phyloP scores from a whole-genome alignment of 495 filamentous ascomycete species.

The Penicillium soppii region DNA sequence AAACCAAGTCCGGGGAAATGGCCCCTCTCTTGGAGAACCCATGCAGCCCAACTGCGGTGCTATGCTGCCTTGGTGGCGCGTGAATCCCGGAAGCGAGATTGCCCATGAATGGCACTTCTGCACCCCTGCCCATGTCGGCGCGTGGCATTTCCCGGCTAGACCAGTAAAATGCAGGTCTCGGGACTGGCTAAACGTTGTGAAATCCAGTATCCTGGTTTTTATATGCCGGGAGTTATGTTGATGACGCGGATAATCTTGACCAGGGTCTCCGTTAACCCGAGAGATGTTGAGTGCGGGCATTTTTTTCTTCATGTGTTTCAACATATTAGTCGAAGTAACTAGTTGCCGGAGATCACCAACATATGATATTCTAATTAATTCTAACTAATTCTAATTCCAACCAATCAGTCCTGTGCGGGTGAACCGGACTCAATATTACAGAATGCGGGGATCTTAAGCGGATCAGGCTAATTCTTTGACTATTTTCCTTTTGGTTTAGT shows the following conservation, averaged over 20 bases:
- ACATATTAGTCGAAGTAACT: neutral
- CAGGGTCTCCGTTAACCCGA: neutral
- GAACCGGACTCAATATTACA: neutral
- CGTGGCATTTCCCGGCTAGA: conserved; percentile 16
- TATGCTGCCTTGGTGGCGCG: conserved; percentile 14
- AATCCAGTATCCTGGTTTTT: conserved; percentile 1
- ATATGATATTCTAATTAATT: neutral
- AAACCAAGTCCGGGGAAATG: conserved; percentile 12
- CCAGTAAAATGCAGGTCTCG: conserved; percentile 5
- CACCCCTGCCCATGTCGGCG: conserved; percentile 15
- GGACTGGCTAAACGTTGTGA: neutral
- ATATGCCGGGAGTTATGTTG: conserved; percentile 12
- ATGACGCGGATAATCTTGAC: conserved; percentile 1
- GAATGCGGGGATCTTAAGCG: conserved; percentile 28
- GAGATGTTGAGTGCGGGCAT: neutral
- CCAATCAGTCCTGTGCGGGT: neutral
- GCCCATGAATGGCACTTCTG: conserved; percentile 5
- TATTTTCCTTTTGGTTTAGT: conserved; percentile 10
- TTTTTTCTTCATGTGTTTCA: neutral
- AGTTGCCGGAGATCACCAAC: neutral
- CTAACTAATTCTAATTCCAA: neutral
- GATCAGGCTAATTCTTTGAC: conserved; percentile 19
- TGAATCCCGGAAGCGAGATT: conserved; percentile 15
- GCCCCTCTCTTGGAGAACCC: conserved; percentile 11
- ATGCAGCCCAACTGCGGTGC: neutral